Evolutionary conservation across 1,139 yeast species (phyloP).

Genomic region (Yamadazyma mexicana): DNA sequence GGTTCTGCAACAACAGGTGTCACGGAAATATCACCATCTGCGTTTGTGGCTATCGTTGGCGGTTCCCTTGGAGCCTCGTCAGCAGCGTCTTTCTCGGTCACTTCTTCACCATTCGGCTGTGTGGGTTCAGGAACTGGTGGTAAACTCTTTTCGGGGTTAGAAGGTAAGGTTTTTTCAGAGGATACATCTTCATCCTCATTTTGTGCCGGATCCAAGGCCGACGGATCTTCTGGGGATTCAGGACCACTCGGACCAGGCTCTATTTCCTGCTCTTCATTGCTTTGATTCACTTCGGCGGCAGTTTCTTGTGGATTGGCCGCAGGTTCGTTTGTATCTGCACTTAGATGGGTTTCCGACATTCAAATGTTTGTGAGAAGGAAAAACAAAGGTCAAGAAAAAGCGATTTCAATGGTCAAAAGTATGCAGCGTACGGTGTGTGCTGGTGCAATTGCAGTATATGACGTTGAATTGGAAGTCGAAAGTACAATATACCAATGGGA

Average conservation of each 20-base stretch:
- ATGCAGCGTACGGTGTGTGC: neutral
- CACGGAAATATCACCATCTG: slow-evolving; percentile 7
- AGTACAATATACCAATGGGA: too few relatives aligned
- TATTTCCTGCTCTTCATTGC: neutral
- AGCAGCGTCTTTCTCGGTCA: neutral
- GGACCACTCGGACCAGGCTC: slow-evolving; percentile 1
- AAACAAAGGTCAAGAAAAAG: neutral
- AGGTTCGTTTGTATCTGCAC: neutral
- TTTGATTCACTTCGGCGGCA: neutral
- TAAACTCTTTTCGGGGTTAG: neutral
- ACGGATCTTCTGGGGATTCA: neutral
- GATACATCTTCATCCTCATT: neutral
- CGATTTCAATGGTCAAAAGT: neutral
- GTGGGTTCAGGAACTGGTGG: neutral
- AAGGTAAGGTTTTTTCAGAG: neutral
- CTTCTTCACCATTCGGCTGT: neutral
- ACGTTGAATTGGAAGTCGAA: too few relatives aligned
- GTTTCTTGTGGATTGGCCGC: neutral
- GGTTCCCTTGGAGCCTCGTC: neutral
- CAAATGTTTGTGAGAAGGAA: neutral
- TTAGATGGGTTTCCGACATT: slow-evolving; percentile 1
- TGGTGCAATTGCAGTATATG: neutral
- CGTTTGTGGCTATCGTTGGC: neutral
- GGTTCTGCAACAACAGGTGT: slow-evolving; percentile 16
- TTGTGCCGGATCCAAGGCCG: neutral